Evolutionary conservation across 1,284 basidiomycete species (phyloP), one percentile per base, ranked within the genome.

Genomic region (Ceratobasidium sp.): DNA sequence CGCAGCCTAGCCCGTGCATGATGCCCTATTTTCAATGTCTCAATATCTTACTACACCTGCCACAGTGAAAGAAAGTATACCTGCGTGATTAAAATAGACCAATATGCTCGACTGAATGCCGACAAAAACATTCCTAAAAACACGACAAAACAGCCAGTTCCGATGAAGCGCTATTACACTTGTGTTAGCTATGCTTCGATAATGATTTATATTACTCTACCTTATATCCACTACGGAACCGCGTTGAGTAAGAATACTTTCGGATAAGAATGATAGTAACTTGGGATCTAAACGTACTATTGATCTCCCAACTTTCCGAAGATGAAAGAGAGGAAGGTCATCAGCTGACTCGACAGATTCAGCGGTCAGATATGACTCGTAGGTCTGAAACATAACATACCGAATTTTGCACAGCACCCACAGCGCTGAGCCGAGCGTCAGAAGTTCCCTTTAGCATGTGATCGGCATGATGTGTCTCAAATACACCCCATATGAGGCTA

Each of bases 11-110:
- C 78, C 61, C 81, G 76, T 26, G 81, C 69, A 81, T 67, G 46
- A 81, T 67, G 15, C 79, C 81, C 52, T 80, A 79, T 2, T 17
- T 23, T 3, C 66, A 66, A 33, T 78, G 26, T 4, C 80, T 79
- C 26, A 65, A 78, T 12, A 81, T 65, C 1, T 79, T 23, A 20
- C 68, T 15, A 15, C 44, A 4, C 78, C 78, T 6, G 9, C 20
- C 23, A 28, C 12, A 66, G n/a, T 3, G 12, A 46, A n/a, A 28
- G 3, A 38, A 46, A 20, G 20, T 78, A 17, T 50, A 81, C 81
- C 68, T 81, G 81, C 1, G 80, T 77, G 5, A 82, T 54, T 62
- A 82, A 81, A 40, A 79, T 77, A 33, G 81, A 81, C 81, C 81
- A 82, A 10, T 81, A 52, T 59, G 79, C 69, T 12, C 68, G 80